Percentiles rank a stretch among this genome's conserved stretches.
Conservation (phyloP, 768 basidiomycete species). For the Dacryopinax primogenitus region DNA sequence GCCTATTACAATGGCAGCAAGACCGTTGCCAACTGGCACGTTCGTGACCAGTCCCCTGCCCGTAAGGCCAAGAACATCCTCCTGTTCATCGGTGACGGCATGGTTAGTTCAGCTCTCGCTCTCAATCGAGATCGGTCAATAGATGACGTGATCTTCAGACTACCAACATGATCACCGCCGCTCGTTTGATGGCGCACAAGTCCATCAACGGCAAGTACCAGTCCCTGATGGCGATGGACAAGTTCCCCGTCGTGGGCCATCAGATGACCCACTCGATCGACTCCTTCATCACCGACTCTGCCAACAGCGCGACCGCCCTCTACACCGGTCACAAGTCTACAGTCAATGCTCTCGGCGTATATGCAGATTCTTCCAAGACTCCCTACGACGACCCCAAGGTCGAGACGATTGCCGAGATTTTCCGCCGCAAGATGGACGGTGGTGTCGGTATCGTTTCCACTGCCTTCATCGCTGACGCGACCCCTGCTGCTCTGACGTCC, state of each 20-base stretch:
- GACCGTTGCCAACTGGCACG: conserved; percentile 27
- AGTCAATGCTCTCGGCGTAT: conserved; percentile 29
- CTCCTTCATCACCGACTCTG: conserved; percentile 29
- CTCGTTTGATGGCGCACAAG: conserved; percentile 31
- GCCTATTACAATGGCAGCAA: conserved; percentile 25
- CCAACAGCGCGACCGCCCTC: conserved; percentile 31
- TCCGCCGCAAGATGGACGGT: conserved; percentile 23
- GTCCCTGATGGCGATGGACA: conserved; percentile 20
- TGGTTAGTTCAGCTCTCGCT: not conserved
- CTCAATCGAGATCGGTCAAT: conserved; percentile 13
- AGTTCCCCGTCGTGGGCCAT: conserved; percentile 20
- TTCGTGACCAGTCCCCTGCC: conserved; percentile 21
- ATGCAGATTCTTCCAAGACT: conserved; percentile 24
- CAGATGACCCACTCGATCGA: conserved; percentile 28
- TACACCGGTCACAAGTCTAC: conserved; percentile 28
- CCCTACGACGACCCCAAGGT: conserved; percentile 26
- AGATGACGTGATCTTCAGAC: conserved; percentile 17
- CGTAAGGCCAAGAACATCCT: conserved; percentile 29
- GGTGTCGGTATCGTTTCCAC: conserved; percentile 30
- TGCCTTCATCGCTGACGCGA: conserved; percentile 30
- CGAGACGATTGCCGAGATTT: conserved; percentile 28
- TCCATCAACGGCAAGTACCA: conserved; percentile 30
- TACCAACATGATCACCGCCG: conserved; percentile 26
- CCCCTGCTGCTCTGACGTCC: conserved; percentile 25
- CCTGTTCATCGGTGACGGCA: conserved; percentile 27